Evolutionary conservation across 1,284 basidiomycete species (phyloP), one percentile per base, ranked within the genome.

Genomic region (Moniliella sp.): DNA sequence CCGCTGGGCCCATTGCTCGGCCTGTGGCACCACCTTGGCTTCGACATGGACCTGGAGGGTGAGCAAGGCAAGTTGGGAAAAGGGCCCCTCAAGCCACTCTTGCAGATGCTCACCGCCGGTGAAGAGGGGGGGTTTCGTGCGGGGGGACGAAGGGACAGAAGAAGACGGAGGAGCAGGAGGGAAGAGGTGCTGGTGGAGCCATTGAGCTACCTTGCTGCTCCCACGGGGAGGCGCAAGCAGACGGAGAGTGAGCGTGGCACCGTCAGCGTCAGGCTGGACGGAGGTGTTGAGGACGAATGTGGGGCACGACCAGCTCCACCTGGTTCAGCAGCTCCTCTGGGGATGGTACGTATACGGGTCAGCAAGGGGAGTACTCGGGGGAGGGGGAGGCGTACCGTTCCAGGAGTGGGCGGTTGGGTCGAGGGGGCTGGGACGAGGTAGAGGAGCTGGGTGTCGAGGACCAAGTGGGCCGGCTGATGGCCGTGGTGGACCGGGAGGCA

Each of bases 361-460:
- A 16, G 15, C 4, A 14, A 13, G 16, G n/a, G 27, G 13, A 15
- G 25, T 11, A 4, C 15, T 12, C 10, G 4, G 27, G 8, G 29
- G 15, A 15, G 3, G 5, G 7, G 10, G 13, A 11, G 25, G n/a
- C 4, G 10, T 5, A 28, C n/a, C 13, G 15, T 12, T 16, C 18
- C 18, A 8, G 25, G n/a, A 14, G 23, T 11, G 9, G 14, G 13
- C 11, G n/a, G n/a, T n/a, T n/a, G n/a, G 15, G 18, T 17, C 28
- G 23, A 29, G 11, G 9, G 29, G 15, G n/a, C 13, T 23, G 12
- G 43, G 5, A 36, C 32, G 15, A 52, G 42, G 17, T 37, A 48
- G 37, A 52, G 43, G 27, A 50, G 45, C 19, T 46, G 37, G 25
- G 43, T 41, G 31, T 52, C 45, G 31, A 41, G 40, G 28, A 36